Evolutionary conservation across 208 protist species (phyloP).

Genomic region (Trypanosoma rangeli): DNA sequence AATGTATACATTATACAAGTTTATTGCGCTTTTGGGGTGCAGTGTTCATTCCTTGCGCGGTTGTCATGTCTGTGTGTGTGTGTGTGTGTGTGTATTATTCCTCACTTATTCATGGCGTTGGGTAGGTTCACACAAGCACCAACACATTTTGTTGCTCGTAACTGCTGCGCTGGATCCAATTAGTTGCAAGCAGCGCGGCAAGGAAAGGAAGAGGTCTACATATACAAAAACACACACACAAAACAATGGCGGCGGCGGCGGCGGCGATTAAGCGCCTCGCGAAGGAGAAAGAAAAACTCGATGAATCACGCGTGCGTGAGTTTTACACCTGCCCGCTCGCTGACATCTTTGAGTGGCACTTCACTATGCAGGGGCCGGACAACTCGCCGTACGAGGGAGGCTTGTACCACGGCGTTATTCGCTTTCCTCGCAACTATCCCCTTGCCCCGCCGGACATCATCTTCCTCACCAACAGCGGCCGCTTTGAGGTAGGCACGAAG

Average conservation of each 20-base stretch:
- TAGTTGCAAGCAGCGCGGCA: background rate
- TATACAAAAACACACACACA: background rate
- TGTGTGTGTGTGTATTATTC: background rate
- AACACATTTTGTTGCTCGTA: too few species aligned
- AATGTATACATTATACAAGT: background rate
- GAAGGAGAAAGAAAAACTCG: slow-evolving; percentile 55
- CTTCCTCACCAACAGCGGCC: slow-evolving; percentile 87
- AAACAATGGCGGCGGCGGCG: slow-evolving; percentile 15
- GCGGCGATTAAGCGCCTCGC: slow-evolving; percentile 74
- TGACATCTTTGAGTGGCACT: slow-evolving; percentile 99
- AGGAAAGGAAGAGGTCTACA: background rate
- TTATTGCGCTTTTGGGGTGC: background rate
- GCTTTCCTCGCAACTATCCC: slow-evolving; percentile 86
- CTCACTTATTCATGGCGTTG: too few species aligned
- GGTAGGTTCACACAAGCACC: too few species aligned
- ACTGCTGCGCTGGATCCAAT: too few species aligned
- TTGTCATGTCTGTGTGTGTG: background rate
- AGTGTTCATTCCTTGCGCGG: background rate
- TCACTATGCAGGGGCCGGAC: slow-evolving; percentile 93
- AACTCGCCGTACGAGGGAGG: slow-evolving; percentile 64
- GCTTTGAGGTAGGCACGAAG: slow-evolving; percentile 74
- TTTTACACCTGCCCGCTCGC: slow-evolving; percentile 63
- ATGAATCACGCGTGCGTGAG: slow-evolving; percentile 59
- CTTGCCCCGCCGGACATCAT: slow-evolving; percentile 85
- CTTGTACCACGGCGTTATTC: slow-evolving; percentile 85